These are phyloP conservation scores for Pisolithus tinctorius DNA, from an alignment of 768 basidiomycete genomes.

Conservation along the genomic window DNA sequence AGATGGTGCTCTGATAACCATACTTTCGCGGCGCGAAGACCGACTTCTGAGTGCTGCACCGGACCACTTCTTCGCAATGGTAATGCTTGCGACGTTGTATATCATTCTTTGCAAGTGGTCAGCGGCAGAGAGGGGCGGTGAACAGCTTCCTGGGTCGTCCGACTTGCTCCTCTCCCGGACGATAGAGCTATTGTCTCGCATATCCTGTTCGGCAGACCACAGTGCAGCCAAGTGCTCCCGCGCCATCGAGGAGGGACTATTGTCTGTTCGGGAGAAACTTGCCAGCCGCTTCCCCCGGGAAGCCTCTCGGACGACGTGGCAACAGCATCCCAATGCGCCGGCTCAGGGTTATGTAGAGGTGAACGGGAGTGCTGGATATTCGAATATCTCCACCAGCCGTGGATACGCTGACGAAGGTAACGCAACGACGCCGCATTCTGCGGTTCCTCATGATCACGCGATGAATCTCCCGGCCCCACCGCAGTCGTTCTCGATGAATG, in stretches of 20 bases:
- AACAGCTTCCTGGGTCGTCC: conserved; percentile 32
- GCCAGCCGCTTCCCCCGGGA: conserved; percentile 19
- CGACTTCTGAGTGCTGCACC: conserved; percentile 34
- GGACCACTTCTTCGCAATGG: conserved; percentile 35
- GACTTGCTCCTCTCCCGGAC: conserved; percentile 30
- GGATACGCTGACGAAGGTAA: conserved; percentile 7
- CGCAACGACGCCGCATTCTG: background rate
- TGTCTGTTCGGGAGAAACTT: conserved; percentile 24
- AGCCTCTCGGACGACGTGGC: conserved; percentile 13
- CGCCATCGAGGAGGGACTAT: conserved; percentile 28
- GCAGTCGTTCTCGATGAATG: conserved; percentile 18
- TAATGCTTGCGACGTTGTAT: conserved; percentile 37
- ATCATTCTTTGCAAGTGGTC: conserved; percentile 38
- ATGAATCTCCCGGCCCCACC: conserved; percentile 17
- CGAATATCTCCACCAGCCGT: background rate
- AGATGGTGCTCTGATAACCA: conserved; percentile 30
- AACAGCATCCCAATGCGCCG: conserved; percentile 13
- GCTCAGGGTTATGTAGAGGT: conserved; percentile 12
- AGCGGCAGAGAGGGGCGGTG: conserved; percentile 27
- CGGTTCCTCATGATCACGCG: background rate
- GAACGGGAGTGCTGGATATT: background rate
- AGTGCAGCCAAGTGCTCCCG: conserved; percentile 37
- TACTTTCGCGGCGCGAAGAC: conserved; percentile 29
- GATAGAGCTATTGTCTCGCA: conserved; percentile 27
- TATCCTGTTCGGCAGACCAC: conserved; percentile 35